Evolutionary conservation across 768 basidiomycete genomes (phyloP).

Genomic region (Termitomyces sp.): DNA sequence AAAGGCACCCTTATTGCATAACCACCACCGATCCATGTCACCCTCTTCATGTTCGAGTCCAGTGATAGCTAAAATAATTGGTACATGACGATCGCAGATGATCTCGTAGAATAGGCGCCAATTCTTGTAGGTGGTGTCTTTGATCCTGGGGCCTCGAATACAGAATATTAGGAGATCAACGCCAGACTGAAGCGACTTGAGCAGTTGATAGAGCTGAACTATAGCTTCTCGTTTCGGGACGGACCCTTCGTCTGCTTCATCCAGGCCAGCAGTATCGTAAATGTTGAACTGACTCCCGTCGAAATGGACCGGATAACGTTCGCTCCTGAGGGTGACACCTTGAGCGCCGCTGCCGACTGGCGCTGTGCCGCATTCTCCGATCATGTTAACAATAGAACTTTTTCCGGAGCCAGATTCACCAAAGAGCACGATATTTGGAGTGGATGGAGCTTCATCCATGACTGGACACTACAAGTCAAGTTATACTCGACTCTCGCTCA

Average conservation of each 20-base stretch:
- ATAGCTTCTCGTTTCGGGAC: slow-evolving; percentile 18
- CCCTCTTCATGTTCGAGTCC: slow-evolving; percentile 29
- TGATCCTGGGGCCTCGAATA: neutral
- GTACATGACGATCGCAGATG: slow-evolving; percentile 33
- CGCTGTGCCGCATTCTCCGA: slow-evolving; percentile 24
- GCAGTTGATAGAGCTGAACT: slow-evolving; percentile 21
- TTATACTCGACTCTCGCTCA: neutral
- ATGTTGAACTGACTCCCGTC: slow-evolving; percentile 19
- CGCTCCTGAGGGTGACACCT: slow-evolving; percentile 31
- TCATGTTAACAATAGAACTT: slow-evolving; percentile 37
- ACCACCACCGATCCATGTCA: slow-evolving; percentile 31
- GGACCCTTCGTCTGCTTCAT: slow-evolving; percentile 25
- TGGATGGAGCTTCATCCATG: neutral
- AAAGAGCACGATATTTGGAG: slow-evolving; percentile 32
- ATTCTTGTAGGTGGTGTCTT: slow-evolving; percentile 18
- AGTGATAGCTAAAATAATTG: slow-evolving; percentile 31
- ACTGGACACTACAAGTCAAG: neutral
- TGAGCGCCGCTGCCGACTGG: slow-evolving; percentile 23
- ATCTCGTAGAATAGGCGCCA: slow-evolving; percentile 32
- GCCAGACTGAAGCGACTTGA: slow-evolving; percentile 21
- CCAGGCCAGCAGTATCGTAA: slow-evolving; percentile 35
- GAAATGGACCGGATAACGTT: slow-evolving; percentile 19
- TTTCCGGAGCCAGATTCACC: slow-evolving; percentile 36
- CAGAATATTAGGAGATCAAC: neutral
- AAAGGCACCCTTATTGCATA: slow-evolving; percentile 22